phyloP scores from a whole-genome alignment of 2,329 filamentous ascomycete species.

The Fusarium sp. region DNA sequence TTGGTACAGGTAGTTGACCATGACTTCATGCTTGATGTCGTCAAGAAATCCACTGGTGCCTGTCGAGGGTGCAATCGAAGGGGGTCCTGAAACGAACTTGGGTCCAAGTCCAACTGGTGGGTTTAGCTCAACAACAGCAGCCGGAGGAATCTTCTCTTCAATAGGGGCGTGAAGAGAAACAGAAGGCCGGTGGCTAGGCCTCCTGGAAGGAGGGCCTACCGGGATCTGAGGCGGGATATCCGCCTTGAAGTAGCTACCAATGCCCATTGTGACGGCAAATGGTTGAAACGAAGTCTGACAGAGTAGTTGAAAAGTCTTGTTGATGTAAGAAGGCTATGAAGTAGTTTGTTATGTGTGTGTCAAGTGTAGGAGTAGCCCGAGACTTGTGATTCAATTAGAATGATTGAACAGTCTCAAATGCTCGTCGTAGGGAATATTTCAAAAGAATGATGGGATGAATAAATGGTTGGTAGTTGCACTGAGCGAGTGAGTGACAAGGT shows the following conservation, averaged over 20 bases:
- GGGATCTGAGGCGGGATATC: slow-evolving; percentile 41
- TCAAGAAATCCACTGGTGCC: slow-evolving; percentile 68
- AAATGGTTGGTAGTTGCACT: slow-evolving; percentile 15
- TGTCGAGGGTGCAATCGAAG: slow-evolving; percentile 64
- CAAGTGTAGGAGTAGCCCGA: background rate
- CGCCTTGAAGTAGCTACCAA: slow-evolving; percentile 73
- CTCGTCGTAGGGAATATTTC: slow-evolving; percentile 8
- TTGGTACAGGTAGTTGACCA: slow-evolving; percentile 86
- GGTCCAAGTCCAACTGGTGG: slow-evolving; percentile 58
- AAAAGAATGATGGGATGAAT: slow-evolving; percentile 16
- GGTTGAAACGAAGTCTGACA: background rate
- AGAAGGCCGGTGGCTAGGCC: slow-evolving; percentile 37
- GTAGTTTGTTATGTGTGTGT: background rate
- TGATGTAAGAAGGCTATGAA: background rate
- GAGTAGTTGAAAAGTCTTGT: background rate
- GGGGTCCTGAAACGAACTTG: slow-evolving; percentile 63
- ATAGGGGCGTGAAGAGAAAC: slow-evolving; percentile 39
- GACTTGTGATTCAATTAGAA: slow-evolving; percentile 10
- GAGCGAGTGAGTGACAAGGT: slow-evolving; percentile 3
- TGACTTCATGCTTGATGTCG: slow-evolving; percentile 83
- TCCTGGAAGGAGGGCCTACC: slow-evolving; percentile 30
- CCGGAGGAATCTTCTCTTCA: slow-evolving; percentile 56
- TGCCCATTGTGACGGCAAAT: slow-evolving; percentile 63
- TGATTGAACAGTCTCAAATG: slow-evolving; percentile 25
- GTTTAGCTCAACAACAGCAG: slow-evolving; percentile 60